Percentiles rank a stretch among this genome's conserved stretches.
Conservation (phyloP, 805 yeast species). For the Cephaloascus albidus region DNA sequence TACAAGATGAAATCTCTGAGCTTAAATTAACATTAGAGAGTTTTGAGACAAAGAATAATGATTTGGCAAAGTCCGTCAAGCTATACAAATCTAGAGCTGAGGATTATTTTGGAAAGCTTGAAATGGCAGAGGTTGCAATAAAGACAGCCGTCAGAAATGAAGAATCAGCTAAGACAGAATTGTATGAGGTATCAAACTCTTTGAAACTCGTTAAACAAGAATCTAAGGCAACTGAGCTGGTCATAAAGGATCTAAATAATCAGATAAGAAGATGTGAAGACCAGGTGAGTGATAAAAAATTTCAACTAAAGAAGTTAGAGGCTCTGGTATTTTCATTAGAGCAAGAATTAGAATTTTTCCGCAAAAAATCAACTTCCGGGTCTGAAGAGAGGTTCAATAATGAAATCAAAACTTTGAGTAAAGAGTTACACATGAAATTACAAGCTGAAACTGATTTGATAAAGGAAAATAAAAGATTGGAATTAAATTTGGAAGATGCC, state of each 20-base stretch:
- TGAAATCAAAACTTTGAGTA: constrained; percentile 45
- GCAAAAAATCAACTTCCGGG: constrained; percentile 30
- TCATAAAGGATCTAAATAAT: constrained; percentile 41
- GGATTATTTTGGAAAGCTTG: constrained; percentile 62
- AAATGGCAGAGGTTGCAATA: constrained; percentile 69
- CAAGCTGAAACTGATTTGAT: constrained; percentile 59
- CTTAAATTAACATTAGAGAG: constrained; percentile 50
- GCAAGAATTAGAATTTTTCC: constrained; percentile 47
- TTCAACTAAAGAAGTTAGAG: constrained; percentile 41
- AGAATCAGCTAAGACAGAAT: constrained; percentile 39
- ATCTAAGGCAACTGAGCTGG: constrained; percentile 40
- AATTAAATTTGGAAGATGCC: constrained; percentile 46
- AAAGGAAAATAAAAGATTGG: constrained; percentile 52
- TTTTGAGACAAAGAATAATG: constrained; percentile 42
- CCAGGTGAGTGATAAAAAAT: constrained; percentile 43
- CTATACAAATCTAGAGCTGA: constrained; percentile 67
- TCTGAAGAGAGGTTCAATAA: constrained; percentile 36
- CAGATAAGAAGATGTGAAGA: constrained; percentile 45
- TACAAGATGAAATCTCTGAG: constrained; percentile 27
- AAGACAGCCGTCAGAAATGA: constrained; percentile 56
- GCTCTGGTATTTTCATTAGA: constrained; percentile 39
- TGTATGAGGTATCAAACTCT: constrained; percentile 29
- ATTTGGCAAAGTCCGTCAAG: constrained; percentile 44
- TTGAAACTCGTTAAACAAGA: constrained; percentile 42
- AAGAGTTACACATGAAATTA: constrained; percentile 42